Evolutionary conservation across 73 alveolate species (phyloP), one percentile per base, ranked within the genome.

Genomic region (Symbiodinium pilosum): DNA sequence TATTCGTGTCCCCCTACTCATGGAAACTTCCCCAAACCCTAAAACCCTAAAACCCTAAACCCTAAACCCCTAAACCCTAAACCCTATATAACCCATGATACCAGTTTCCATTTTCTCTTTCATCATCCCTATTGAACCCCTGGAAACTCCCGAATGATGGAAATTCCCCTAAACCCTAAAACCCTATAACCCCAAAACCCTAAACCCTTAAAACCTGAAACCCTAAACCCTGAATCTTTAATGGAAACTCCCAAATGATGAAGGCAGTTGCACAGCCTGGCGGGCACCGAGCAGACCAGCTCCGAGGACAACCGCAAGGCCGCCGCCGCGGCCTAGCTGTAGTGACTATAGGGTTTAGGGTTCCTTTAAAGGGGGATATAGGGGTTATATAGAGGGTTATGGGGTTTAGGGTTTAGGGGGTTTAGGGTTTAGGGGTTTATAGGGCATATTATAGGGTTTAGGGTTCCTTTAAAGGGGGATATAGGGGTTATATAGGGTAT

Each of bases 241-340:
- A 6, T 47, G 21, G 59, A 14, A 47, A 14, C 59, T 14, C 86
- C 86, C 30, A 43, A 86, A 26, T 56, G 42, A 44, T 59, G 64
- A 69, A 64, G 95, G 95, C 87, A 88, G 71, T 71, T 88, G 43
- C 87, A 88, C 71, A 88, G 75, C 69, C 44, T 64, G 47, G 95
- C 95, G 28, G 95, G 81, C 32, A 16, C 59, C 77, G 18, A 26
- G 36, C 39, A 7, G 40, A 88, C 52, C 86, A 88, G 95, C 38
- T 64, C 95, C 42, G 95, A 88, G 36, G 85, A 88, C 44, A 88
- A 88, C 81, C 86, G 95, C 2, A 75, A 77, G 40, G 95, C 95
- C 9, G 95, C 95, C 32, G 77, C 77, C 38, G 77, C 28, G 77
- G 30, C 77, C 28, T 64, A 36, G 77, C 77, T 7, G 4, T n/a